These are phyloP conservation scores for Umbelopsis sp. DNA, from an alignment of 371 early-diverging fungal genomes.

Conservation along the genomic window DNA sequence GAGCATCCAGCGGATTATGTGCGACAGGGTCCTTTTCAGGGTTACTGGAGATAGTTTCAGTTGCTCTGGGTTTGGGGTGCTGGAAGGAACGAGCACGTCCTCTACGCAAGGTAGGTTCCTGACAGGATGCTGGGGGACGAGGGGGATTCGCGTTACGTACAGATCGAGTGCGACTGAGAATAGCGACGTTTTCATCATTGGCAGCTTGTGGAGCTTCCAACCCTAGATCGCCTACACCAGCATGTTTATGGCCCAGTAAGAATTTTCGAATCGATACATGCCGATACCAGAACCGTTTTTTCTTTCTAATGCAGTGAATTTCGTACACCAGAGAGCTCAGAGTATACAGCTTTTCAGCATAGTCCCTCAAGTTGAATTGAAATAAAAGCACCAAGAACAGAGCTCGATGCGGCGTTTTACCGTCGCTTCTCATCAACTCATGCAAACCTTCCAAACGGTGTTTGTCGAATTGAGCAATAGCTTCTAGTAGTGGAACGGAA, in stretches of 20 bases:
- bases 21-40: neutral
- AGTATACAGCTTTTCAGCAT: conserved; percentile 46
- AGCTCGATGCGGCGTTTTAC: conserved; percentile 39
- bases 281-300: conserved; percentile 36
- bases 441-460: conserved; percentile 39
- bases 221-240: neutral
- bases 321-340: conserved; percentile 46
- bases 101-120: neutral
- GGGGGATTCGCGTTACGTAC: neutral
- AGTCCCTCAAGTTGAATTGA: conserved; percentile 47
- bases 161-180: neutral
- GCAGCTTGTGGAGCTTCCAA: conserved; percentile 1
- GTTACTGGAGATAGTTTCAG: neutral
- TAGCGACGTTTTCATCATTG: neutral
- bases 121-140: neutral
- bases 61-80: conserved; percentile 2
- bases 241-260: conserved; percentile 20
- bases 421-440: conserved; percentile 28
- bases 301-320: conserved; percentile 33
- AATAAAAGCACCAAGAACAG: conserved; percentile 43
- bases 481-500: conserved; percentile 32
- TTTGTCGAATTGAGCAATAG: conserved; percentile 38
- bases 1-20: conserved; percentile 30
- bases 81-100: conserved; percentile 4
- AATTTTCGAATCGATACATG: conserved; percentile 33